A percentile compares a stretch with the other conserved stretches of the same genome.
phyloP scores from a whole-genome alignment of 2,329 filamentous ascomycete species.

The Xylaria multiplex region DNA sequence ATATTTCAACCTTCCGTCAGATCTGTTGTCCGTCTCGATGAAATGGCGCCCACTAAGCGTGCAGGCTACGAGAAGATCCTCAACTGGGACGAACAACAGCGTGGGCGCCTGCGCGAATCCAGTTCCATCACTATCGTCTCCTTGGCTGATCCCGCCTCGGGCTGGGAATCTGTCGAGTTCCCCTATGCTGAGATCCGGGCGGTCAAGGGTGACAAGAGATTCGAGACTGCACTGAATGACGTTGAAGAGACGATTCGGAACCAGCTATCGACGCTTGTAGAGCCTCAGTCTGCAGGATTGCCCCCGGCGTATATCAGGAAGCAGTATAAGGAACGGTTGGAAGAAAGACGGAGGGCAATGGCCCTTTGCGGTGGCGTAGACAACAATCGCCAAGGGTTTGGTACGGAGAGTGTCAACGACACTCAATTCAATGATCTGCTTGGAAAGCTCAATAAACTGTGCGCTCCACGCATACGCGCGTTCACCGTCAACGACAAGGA shows the following conservation, averaged over 20 bases:
- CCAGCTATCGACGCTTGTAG: conserved; percentile 32
- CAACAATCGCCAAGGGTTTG: conserved; percentile 5
- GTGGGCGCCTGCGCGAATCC: conserved; percentile 3
- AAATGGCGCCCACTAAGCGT: conserved; percentile 33
- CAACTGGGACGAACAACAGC: conserved; percentile 25
- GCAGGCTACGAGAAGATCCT: conserved; percentile 35
- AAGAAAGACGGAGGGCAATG: conserved; percentile 27
- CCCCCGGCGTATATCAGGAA: conserved; percentile 37
- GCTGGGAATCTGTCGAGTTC: conserved; percentile 34
- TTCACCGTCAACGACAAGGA: conserved; percentile 29
- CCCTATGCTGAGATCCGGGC: conserved; percentile 41
- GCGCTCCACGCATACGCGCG: conserved; percentile 30
- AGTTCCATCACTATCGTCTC: conserved; percentile 31
- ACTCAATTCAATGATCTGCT: conserved; percentile 40
- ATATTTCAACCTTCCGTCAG: conserved; percentile 32
- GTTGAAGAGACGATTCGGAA: conserved; percentile 35
- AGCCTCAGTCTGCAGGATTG: conserved; percentile 42
- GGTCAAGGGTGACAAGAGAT: conserved; percentile 38
- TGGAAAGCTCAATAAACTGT: conserved; percentile 40
- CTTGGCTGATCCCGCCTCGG: conserved; percentile 3
- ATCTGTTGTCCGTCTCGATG: conserved; percentile 36
- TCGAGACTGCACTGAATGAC: conserved; percentile 32
- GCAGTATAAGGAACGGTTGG: conserved; percentile 35
- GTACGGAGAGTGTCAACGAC: neutral
- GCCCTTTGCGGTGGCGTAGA: neutral